phyloP scores from a whole-genome alignment of 441 rosid genomes.

The Isatis lusitanica region DNA sequence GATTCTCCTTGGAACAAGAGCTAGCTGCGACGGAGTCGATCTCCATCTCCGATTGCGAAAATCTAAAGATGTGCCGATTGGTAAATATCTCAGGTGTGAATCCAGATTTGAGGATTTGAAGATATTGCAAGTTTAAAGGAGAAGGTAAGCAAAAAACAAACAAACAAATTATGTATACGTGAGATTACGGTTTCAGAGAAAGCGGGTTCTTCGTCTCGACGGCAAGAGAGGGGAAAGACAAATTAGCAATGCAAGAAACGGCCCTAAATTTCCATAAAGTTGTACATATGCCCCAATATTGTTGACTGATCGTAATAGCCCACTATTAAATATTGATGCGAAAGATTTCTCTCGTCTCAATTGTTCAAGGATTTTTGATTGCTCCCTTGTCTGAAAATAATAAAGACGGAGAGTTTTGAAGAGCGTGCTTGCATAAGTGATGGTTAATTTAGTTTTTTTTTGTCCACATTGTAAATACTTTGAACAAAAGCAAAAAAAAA shows the following conservation, averaged over 20 bases:
- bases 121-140: background rate
- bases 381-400: background rate
- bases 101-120: constrained; percentile 28
- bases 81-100: constrained; percentile 8
- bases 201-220: constrained; percentile 35
- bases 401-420: background rate
- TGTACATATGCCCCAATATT: constrained; percentile 7
- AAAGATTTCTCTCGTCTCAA: background rate
- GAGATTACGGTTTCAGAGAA: constrained; percentile 31
- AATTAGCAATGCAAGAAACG: background rate
- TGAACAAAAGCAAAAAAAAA: too few species aligned
- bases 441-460: too few species aligned
- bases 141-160: background rate
- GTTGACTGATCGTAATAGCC: background rate
- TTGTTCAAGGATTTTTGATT: background rate
- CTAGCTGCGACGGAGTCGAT: constrained; percentile 59
- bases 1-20: constrained; percentile 76
- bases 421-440: background rate
- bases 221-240: constrained; percentile 1
- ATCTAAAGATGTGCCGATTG: background rate
- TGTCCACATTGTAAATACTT: background rate
- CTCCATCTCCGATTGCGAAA: constrained; percentile 53
- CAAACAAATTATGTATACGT: background rate
- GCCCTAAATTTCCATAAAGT: constrained; percentile 2
- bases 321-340: background rate